Evolutionary conservation across 345 rosid species (phyloP).

Genomic region (Ceriops decandra): DNA sequence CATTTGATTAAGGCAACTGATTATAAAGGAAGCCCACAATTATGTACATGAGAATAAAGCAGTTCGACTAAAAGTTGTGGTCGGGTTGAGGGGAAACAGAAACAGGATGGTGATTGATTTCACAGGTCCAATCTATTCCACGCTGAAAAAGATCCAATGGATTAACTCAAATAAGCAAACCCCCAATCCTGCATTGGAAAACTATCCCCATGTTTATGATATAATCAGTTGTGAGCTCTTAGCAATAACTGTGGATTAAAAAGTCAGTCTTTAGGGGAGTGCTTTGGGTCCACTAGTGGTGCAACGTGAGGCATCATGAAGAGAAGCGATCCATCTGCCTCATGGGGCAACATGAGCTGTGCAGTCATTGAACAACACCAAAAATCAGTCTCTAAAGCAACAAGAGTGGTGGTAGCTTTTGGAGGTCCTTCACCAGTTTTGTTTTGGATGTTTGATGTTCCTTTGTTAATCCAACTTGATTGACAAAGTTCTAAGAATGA

Average conservation of each 20-base stretch:
- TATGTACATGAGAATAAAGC: too few relatives aligned
- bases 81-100: too few relatives aligned
- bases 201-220: neutral
- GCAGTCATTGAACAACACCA: neutral
- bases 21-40: too few relatives aligned
- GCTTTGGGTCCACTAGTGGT: neutral
- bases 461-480: neutral
- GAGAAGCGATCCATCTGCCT: slow-evolving; percentile 4
- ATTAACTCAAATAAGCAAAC: too few relatives aligned
- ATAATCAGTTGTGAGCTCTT: neutral
- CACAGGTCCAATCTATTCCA: too few relatives aligned
- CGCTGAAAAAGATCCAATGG: too few relatives aligned
- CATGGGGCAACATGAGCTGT: neutral
- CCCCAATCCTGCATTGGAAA: neutral
- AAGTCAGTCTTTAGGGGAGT: neutral
- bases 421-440: neutral
- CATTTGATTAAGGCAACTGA: too few relatives aligned
- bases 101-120: too few relatives aligned
- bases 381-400: too few relatives aligned
- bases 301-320: neutral
- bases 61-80: too few relatives aligned
- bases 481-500: neutral
- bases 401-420: neutral
- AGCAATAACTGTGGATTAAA: neutral
- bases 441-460: neutral